Evolutionary conservation across 1,139 yeast genomes (phyloP), one percentile per base, ranked within the genome.

Genomic region (Suhomyces guaymorum): DNA sequence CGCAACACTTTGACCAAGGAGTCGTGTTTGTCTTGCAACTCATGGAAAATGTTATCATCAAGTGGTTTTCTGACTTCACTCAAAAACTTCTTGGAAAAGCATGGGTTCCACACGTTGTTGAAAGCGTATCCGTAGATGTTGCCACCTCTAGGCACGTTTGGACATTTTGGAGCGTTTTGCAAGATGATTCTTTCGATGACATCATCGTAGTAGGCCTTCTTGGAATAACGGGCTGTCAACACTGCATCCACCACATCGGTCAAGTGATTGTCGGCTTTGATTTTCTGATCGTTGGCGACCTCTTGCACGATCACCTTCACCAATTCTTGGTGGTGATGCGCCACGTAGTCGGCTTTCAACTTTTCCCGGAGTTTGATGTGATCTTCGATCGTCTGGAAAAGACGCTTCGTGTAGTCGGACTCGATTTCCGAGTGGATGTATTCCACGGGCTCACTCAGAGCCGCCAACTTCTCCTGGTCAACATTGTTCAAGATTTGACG

Each of bases 31-130:
- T 18, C 11, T 22, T 41, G 46, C 33, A 46, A 35, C 19, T 52
- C 54, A 2, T 38, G 31, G 24, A 59, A 49, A 24, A 52, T 49
- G 15, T 44, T 52, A 2, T 47, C 48, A 4, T 15, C 15, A 11
- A 45, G 38, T 4, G 58, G 39, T 3, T 44, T 39, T 13, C 48
- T 25, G 7, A 18, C 15, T 9, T 33, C 40, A 5, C 15, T 19
- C 16, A 38, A 34, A 30, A 28, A 48, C 15, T 39, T 34, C 9
- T 24, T 34, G 23, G 43, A 38, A 18, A 44, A 43, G 9, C 26
- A 16, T 10, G 47, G 46, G 17, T 37, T 40, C 33, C 38, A 33
- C 9, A 33, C 42, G 19, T 30, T 30, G 17, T 43, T 36, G 26
- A 33, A 35, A 16, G 37, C 26, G 19, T 33, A 39, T 3, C 48